Evolutionary conservation across 768 basidiomycete genomes (phyloP).

Genomic region (Trametes coccinea): DNA sequence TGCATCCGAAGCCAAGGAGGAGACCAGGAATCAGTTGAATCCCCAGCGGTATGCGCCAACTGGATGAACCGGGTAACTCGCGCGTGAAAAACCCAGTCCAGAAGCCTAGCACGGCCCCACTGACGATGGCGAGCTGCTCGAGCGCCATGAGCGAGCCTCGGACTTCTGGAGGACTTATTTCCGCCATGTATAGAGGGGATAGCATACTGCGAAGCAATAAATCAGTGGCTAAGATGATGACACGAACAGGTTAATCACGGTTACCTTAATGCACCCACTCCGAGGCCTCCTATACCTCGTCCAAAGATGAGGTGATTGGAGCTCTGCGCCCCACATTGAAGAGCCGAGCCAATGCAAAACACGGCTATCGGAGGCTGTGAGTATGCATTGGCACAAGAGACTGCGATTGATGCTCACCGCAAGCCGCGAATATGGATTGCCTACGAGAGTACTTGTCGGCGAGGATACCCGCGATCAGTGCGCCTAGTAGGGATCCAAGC

Average conservation of each 20-base stretch:
- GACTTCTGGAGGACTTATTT: slow-evolving; percentile 80
- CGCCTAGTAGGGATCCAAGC: slow-evolving; percentile 77
- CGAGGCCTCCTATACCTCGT: slow-evolving; percentile 74
- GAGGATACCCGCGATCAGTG: slow-evolving; percentile 62
- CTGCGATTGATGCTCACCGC: slow-evolving; percentile 45
- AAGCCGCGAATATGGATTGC: slow-evolving; percentile 65
- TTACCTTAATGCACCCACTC: slow-evolving; percentile 64
- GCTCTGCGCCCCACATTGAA: slow-evolving; percentile 63
- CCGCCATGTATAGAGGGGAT: slow-evolving; percentile 81
- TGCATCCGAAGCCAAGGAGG: slow-evolving; percentile 60
- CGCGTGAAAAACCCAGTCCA: slow-evolving; percentile 81
- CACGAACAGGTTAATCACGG: background rate
- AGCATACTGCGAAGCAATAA: slow-evolving; percentile 53
- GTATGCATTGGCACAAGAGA: too few species aligned
- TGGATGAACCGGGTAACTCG: slow-evolving; percentile 57
- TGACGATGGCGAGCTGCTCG: slow-evolving; percentile 79
- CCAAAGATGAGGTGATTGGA: slow-evolving; percentile 64
- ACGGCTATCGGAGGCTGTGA: slow-evolving; percentile 42
- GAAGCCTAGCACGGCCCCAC: slow-evolving; percentile 81
- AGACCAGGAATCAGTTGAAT: slow-evolving; percentile 71
- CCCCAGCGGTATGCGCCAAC: slow-evolving; percentile 78
- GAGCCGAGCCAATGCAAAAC: slow-evolving; percentile 69
- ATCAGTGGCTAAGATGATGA: background rate
- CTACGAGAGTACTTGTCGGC: slow-evolving; percentile 70
- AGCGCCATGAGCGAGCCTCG: slow-evolving; percentile 78